Base-by-base conservation (phyloP, 371 early-diverging fungal species). In the Zopfochytrium polystomum region DNA sequence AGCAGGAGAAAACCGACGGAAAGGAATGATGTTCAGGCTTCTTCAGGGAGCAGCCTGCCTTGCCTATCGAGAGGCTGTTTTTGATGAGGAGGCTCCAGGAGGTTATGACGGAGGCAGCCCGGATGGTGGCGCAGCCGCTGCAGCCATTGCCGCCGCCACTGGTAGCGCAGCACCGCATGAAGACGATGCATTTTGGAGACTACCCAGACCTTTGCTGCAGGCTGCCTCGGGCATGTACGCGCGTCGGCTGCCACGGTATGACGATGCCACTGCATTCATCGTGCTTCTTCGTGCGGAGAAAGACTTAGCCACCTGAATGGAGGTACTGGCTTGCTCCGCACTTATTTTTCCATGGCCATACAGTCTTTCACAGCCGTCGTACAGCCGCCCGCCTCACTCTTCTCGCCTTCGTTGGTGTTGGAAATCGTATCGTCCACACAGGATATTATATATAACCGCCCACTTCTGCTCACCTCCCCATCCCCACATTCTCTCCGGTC, bases 191-290 rank as follows among this genome's bases (percentile, higher is more conserved):
- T 11, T 52, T 15, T 22, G 22, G 34, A 44, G 55, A 45, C 25
- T 18, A n/a, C 55, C 34, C 27, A 44, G 55, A 42, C 18, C n/a
- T 13, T 27, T 26, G 13, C 33, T 2, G 48, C 25, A 47, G 32
- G 49, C 60, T 3, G 51, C 35, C 32, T 45, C 50, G 29, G 55
- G 56, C 15, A 26, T 73, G 65, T 73, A 58, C 33, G 59, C 42
- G 56, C 55, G 54, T 27, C 48, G 61, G 13, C 69, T 62, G 57
- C 35, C 55, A 31, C 58, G 73, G 52, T 73, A 73, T 57, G 73
- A 73, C 49, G 73, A 73, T 59, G 69, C 73, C 2, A 73, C 73
- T 0, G 73, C 73, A 0, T 58, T 66, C 30, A n/a, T n/a, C n/a
- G n/a, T n/a, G n/a, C n/a, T n/a, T n/a, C n/a, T n/a, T n/a, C n/a